phyloP scores from a whole-genome alignment of 495 filamentous ascomycete species.

The Aspergillus avenaceus region DNA sequence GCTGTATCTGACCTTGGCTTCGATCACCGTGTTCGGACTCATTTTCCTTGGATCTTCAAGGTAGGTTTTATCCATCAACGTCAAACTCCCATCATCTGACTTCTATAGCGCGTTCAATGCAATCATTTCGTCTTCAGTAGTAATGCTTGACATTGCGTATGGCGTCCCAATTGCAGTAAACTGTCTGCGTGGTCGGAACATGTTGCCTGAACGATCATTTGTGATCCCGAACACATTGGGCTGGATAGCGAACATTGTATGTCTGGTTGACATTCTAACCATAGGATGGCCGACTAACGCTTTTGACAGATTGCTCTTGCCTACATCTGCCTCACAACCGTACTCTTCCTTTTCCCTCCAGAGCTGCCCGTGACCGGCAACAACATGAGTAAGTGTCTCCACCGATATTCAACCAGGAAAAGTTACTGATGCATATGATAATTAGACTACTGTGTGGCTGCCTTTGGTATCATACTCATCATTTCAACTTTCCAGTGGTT shows the following conservation, averaged over 20 bases:
- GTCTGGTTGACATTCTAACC: background rate
- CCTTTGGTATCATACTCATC: conserved; percentile 63
- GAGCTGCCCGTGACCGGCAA: conserved; percentile 58
- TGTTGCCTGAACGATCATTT: conserved; percentile 61
- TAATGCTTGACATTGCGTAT: conserved; percentile 65
- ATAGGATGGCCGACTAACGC: background rate
- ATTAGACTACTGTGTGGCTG: conserved; percentile 66
- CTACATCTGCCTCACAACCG: conserved; percentile 64
- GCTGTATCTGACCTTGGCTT: conserved; percentile 57
- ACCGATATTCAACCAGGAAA: background rate
- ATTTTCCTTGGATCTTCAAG: conserved; percentile 73
- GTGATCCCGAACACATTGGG: conserved; percentile 53
- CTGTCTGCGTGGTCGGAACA: conserved; percentile 56
- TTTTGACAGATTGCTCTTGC: conserved; percentile 53
- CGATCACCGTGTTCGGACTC: conserved; percentile 65
- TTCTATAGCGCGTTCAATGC: conserved; percentile 26
- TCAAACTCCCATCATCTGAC: too few species aligned
- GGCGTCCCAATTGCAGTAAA: conserved; percentile 66
- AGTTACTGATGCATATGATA: conserved; percentile 4
- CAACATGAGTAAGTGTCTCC: conserved; percentile 60
- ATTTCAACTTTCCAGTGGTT: conserved; percentile 66
- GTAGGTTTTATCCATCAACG: conserved; percentile 44
- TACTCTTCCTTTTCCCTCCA: conserved; percentile 75
- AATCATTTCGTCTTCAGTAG: conserved; percentile 65
- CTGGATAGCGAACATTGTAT: conserved; percentile 46